Evolutionary conservation across 2,329 filamentous ascomycete species (phyloP).

Genomic region (Aspergillus amoenus): DNA sequence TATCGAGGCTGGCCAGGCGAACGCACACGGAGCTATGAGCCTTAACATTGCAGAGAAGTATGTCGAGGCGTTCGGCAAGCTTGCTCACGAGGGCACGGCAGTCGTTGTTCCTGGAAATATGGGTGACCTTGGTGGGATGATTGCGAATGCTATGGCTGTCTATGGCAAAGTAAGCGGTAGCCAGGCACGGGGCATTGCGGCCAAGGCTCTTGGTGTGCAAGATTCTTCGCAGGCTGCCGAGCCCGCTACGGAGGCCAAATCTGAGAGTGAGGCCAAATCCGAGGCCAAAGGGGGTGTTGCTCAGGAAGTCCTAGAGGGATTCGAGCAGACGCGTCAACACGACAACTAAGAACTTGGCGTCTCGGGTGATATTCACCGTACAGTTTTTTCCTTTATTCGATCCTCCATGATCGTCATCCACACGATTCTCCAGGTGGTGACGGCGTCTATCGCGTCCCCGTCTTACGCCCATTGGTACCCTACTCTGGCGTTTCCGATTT

Average conservation of each 20-base stretch:
- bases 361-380: slow-evolving; percentile 3
- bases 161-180: slow-evolving; percentile 89
- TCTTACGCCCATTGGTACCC: not conserved
- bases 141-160: slow-evolving; percentile 90
- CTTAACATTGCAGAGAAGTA: slow-evolving; percentile 95
- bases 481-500: not conserved
- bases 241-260: slow-evolving; percentile 17
- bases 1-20: slow-evolving; percentile 70
- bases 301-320: slow-evolving; percentile 50
- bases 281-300: slow-evolving; percentile 26
- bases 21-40: slow-evolving; percentile 80
- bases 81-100: slow-evolving; percentile 93
- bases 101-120: slow-evolving; percentile 96
- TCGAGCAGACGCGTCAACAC: slow-evolving; percentile 43
- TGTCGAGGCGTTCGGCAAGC: slow-evolving; percentile 86
- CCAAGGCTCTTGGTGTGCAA: slow-evolving; percentile 35
- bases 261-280: slow-evolving; percentile 12
- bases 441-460: not conserved
- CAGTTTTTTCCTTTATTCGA: not conserved
- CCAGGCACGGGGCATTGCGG: slow-evolving; percentile 65
- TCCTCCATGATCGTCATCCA: not conserved
- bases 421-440: not conserved
- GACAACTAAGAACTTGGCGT: slow-evolving; percentile 24
- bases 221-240: slow-evolving; percentile 16
- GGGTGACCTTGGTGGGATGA: slow-evolving; percentile 94